Base-by-base conservation (phyloP, 139 green algal genomes). In the Nannochloris sp. region DNA sequence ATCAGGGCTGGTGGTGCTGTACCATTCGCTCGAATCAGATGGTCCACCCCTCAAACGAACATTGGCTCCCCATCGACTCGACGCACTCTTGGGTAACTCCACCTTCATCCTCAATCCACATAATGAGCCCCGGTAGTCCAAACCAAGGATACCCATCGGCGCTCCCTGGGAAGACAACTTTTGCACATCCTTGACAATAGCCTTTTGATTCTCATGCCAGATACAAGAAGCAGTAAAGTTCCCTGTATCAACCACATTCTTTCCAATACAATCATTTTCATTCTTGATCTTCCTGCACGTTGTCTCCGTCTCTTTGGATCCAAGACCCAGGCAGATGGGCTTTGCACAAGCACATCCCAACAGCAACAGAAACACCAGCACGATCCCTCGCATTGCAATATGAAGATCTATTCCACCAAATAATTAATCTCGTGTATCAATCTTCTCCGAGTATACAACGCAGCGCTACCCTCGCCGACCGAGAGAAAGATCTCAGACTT, bases 131-230 rank as follows among this genome's bases (percentile, higher is more conserved):
- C 46, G 17, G 12, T 53, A 53, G 4, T 53, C n/a, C 46, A 53
- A 23, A 6, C 46, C 46, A 20, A 53, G 17, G 46, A 53, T 23
- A 5, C 46, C 46, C 46, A 53, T 28, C 9, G 46, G 46, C 9
- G n/a, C 5, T 53, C 46, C 46, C 17, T 28, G 46, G 20, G 17
- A 28, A 23, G 46, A 53, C 16, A 53, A 20, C 20, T 53, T 53
- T 23, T 53, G 46, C 16, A 53, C n/a, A 23, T 53, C 46, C 16
- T 28, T 53, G 17, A 53, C 46, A 20, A 23, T 28, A 10, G 16
- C 9, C n/a, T 53, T 53, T 23, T 53, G 46, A 23, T 53, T 53
- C 16, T 53, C 46, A 53, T 53, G 46, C 46, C 46, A 53, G 6
- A 53, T 23, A 25, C 46, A 53, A 6, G 46, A 28, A 11, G 46